Evolutionary conservation across 2,329 filamentous ascomycete species (phyloP).

Genomic region (Cucurbitaria berberidis): DNA sequence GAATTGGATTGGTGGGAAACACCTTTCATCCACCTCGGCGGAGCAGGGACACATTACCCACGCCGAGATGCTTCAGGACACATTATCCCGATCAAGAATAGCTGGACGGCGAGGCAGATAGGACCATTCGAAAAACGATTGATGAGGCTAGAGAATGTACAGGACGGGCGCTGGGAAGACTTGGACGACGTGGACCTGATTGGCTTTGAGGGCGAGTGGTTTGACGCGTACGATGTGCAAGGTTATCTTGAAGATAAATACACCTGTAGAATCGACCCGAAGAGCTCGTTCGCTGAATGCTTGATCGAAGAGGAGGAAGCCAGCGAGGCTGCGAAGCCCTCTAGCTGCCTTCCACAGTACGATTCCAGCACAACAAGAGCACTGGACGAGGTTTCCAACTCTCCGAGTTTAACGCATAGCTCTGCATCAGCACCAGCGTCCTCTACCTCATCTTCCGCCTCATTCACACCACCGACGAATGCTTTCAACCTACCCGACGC

Average conservation of each 20-base stretch:
- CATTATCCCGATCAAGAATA: constrained; percentile 36
- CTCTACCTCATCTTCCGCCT: background rate
- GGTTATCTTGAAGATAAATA: constrained; percentile 68
- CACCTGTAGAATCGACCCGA: constrained; percentile 67
- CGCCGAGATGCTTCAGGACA: constrained; percentile 48
- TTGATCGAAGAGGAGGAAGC: constrained; percentile 37
- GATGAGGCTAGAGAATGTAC: constrained; percentile 21
- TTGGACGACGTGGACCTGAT: constrained; percentile 57
- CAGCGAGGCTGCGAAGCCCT: constrained; percentile 4
- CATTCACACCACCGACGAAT: background rate
- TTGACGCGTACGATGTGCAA: constrained; percentile 78
- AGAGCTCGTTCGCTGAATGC: constrained; percentile 65
- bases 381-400: background rate
- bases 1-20: constrained; percentile 64
- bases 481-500: constrained; percentile 11
- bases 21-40: constrained; percentile 71
- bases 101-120: constrained; percentile 41
- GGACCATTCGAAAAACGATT: constrained; percentile 42
- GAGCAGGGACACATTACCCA: constrained; percentile 70
- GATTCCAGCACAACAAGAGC: background rate
- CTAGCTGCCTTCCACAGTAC: background rate
- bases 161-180: constrained; percentile 29
- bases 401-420: constrained; percentile 9
- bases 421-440: background rate
- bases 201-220: constrained; percentile 76